Evolutionary conservation across 1,284 basidiomycete genomes (phyloP).

Genomic region (Tetrapyrgos nigripes): DNA sequence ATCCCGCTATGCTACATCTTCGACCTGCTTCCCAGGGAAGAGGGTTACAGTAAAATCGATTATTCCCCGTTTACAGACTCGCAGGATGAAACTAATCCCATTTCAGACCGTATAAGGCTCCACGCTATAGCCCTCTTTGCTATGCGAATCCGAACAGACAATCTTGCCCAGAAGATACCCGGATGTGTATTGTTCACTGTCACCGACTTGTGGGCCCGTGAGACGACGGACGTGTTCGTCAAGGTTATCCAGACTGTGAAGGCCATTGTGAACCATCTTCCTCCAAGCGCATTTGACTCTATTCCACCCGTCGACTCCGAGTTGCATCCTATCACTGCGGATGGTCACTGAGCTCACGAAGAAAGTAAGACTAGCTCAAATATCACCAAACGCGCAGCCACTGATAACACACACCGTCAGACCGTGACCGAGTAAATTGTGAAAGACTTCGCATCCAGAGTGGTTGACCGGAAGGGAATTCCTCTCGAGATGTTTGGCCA

Average conservation of each 20-base stretch:
- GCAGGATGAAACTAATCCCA: slow-evolving; percentile 73
- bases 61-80: slow-evolving; percentile 67
- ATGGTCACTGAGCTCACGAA: slow-evolving; percentile 62
- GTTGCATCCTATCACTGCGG: slow-evolving; percentile 60
- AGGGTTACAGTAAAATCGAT: slow-evolving; percentile 66
- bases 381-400: slow-evolving; percentile 91
- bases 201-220: slow-evolving; percentile 88
- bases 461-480: slow-evolving; percentile 99
- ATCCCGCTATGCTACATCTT: slow-evolving; percentile 95
- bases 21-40: slow-evolving; percentile 82
- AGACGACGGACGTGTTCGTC: slow-evolving; percentile 93
- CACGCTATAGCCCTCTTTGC: slow-evolving; percentile 81
- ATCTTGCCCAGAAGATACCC: slow-evolving; percentile 53
- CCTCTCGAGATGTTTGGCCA: slow-evolving; percentile 93
- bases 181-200: slow-evolving; percentile 82
- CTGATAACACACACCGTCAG: slow-evolving; percentile 88
- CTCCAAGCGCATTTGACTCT: slow-evolving; percentile 74
- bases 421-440: slow-evolving; percentile 90
- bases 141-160: slow-evolving; percentile 69
- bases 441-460: slow-evolving; percentile 86
- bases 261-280: slow-evolving; percentile 84
- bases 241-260: slow-evolving; percentile 96
- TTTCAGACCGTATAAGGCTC: slow-evolving; percentile 80
- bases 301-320: too few relatives aligned
- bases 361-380: slow-evolving; percentile 87